phyloP scores from a whole-genome alignment of 257 asterid species.

The Ophiorrhiza pumila region DNA sequence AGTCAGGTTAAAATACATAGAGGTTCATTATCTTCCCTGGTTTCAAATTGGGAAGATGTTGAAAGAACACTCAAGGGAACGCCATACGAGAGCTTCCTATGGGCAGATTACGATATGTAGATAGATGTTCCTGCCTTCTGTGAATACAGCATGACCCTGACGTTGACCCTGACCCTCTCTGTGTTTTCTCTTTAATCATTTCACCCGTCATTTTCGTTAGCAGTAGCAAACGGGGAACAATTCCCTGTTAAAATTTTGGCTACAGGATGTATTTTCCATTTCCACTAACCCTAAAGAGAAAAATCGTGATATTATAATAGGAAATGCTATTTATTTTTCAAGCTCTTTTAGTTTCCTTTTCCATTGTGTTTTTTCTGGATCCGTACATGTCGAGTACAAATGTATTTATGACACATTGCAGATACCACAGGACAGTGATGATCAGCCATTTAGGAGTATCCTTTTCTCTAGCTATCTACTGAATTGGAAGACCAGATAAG shows the following conservation, averaged over 20 bases:
- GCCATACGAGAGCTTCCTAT: slow-evolving; percentile 53
- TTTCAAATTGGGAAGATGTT: slow-evolving; percentile 80
- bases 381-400: no score
- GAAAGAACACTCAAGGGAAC: slow-evolving; percentile 70
- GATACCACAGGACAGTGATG: no score
- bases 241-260: slow-evolving; percentile 55
- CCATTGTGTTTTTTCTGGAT: no score
- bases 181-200: slow-evolving; percentile 3
- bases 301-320: no score
- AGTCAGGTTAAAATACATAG: slow-evolving; percentile 91
- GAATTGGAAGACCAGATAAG: no score
- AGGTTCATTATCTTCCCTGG: slow-evolving; percentile 69
- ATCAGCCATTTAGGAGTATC: no score
- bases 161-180: slow-evolving; percentile 12
- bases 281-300: no score
- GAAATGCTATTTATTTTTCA: no score
- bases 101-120: slow-evolving; percentile 61
- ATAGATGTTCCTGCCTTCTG: slow-evolving; percentile 25
- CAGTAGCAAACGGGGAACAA: slow-evolving; percentile 35
- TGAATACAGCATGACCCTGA: slow-evolving; percentile 36
- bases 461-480: no score
- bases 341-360: no score
- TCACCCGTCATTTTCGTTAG: slow-evolving; percentile 53
- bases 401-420: no score
- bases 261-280: no score